phyloP scores from a whole-genome alignment of 345 rosid species.

The Eucalyptus tenuipes region DNA sequence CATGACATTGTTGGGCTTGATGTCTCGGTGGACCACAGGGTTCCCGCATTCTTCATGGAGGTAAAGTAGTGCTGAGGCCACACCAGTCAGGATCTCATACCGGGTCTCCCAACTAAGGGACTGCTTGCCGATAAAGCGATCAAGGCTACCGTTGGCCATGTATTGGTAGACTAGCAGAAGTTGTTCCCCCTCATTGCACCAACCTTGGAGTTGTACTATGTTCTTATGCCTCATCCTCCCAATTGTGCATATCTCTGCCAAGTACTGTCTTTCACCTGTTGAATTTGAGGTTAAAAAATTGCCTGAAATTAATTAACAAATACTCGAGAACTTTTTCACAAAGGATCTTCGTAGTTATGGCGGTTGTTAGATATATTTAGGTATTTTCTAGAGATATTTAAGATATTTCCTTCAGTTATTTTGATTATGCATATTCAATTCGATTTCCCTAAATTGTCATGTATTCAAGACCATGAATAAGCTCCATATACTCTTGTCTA shows the following conservation, averaged over 20 bases:
- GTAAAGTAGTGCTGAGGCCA: constrained; percentile 27
- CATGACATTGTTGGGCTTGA: constrained; percentile 32
- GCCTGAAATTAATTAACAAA: neutral
- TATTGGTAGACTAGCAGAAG: constrained; percentile 30
- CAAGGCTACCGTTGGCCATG: constrained; percentile 36
- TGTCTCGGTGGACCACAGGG: constrained; percentile 25
- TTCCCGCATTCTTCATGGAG: constrained; percentile 28
- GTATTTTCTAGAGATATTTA: neutral
- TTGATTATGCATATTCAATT: neutral
- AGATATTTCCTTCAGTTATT: neutral
- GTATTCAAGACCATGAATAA: neutral
- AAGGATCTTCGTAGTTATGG: neutral
- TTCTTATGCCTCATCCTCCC: constrained; percentile 35
- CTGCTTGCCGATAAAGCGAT: constrained; percentile 16
- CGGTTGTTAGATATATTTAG: too few relatives aligned
- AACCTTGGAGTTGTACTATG: constrained; percentile 29
- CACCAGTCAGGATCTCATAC: constrained; percentile 12
- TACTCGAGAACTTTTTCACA: neutral
- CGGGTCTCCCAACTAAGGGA: constrained; percentile 17
- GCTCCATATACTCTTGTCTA: too few relatives aligned
- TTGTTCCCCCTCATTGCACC: constrained; percentile 26
- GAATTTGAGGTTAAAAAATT: neutral
- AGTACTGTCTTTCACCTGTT: constrained; percentile 21
- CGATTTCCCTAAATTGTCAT: too few relatives aligned
- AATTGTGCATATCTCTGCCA: constrained; percentile 29